Conservation (phyloP, 306 rosid species). For the Quercus bicolor region DNA sequence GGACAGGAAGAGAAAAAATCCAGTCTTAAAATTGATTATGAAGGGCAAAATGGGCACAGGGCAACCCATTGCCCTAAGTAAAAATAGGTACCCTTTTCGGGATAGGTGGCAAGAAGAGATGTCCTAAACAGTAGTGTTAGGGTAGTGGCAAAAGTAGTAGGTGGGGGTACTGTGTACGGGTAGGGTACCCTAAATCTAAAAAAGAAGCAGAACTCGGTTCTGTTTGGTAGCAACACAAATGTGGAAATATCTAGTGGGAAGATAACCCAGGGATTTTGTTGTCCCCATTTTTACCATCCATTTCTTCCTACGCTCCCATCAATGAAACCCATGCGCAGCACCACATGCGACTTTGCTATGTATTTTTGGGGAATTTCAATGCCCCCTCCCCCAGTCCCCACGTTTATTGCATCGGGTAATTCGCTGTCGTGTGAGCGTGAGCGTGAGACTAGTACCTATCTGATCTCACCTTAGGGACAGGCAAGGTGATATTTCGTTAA, state of each 20-base stretch:
- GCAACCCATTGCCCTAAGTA: too few relatives aligned
- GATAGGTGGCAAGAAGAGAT: too few relatives aligned
- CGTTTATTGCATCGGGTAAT: too few relatives aligned
- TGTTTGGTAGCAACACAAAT: conserved; percentile 11
- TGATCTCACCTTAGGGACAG: too few relatives aligned
- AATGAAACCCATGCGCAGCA: conserved; percentile 19
- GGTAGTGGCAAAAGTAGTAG: background rate
- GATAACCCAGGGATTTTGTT: conserved; percentile 40
- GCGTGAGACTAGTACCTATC: too few relatives aligned
- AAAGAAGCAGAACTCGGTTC: background rate
- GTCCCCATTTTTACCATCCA: conserved; percentile 37
- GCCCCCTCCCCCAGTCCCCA: too few relatives aligned
- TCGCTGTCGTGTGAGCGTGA: too few relatives aligned
- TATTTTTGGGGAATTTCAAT: background rate
- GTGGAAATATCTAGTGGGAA: conserved; percentile 25
- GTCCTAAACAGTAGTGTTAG: background rate
- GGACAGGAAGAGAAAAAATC: too few relatives aligned
- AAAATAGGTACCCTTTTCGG: too few relatives aligned
- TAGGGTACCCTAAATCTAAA: conserved; percentile 8
- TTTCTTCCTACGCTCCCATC: conserved; percentile 4
- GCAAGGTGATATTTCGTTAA: too few relatives aligned
- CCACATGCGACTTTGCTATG: background rate
- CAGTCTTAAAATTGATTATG: too few relatives aligned
- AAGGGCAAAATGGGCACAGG: too few relatives aligned
- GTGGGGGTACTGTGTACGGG: background rate